phyloP scores from a whole-genome alignment of 1,284 basidiomycete species.

The Tetrapyrgos nigripes region DNA sequence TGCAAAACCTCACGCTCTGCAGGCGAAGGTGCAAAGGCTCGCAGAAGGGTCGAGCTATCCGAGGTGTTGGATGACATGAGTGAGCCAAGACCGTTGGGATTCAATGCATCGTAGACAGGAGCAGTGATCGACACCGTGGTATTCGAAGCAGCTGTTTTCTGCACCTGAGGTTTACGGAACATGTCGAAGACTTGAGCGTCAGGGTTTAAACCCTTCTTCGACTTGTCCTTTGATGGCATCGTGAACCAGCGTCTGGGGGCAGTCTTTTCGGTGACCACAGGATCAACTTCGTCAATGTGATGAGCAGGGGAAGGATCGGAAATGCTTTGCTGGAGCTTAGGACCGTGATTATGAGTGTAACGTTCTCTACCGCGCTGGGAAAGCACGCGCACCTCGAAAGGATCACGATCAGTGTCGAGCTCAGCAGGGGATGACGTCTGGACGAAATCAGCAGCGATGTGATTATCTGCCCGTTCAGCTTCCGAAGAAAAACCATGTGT shows the following conservation, averaged over 20 bases:
- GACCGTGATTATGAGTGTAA: slow-evolving; percentile 32
- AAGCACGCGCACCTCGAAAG: slow-evolving; percentile 51
- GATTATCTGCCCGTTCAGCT: slow-evolving; percentile 21
- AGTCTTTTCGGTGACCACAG: slow-evolving; percentile 24
- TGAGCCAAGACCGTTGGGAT: slow-evolving; percentile 57
- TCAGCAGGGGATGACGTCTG: slow-evolving; percentile 35
- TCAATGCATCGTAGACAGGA: slow-evolving; percentile 56
- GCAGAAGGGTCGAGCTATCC: slow-evolving; percentile 57
- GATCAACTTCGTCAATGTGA: slow-evolving; percentile 25
- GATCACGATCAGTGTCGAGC: slow-evolving; percentile 39
- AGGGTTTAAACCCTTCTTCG: slow-evolving; percentile 77
- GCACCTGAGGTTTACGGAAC: slow-evolving; percentile 34
- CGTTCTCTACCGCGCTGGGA: slow-evolving; percentile 29
- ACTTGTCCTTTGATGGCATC: slow-evolving; percentile 46
- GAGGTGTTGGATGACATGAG: slow-evolving; percentile 48
- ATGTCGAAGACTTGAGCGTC: slow-evolving; percentile 85
- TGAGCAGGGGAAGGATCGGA: slow-evolving; percentile 45
- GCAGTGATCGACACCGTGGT: slow-evolving; percentile 16
- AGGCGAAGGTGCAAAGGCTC: slow-evolving; percentile 83
- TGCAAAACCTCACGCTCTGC: slow-evolving; percentile 82
- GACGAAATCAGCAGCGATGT: slow-evolving; percentile 29
- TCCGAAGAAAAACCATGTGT: slow-evolving; percentile 26
- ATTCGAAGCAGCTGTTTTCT: slow-evolving; percentile 13
- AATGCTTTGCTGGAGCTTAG: slow-evolving; percentile 42
- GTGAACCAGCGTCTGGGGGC: slow-evolving; percentile 59